Base-by-base conservation (phyloP, 2,329 filamentous ascomycete genomes). In the Stachybotrys chlorohalonatus region DNA sequence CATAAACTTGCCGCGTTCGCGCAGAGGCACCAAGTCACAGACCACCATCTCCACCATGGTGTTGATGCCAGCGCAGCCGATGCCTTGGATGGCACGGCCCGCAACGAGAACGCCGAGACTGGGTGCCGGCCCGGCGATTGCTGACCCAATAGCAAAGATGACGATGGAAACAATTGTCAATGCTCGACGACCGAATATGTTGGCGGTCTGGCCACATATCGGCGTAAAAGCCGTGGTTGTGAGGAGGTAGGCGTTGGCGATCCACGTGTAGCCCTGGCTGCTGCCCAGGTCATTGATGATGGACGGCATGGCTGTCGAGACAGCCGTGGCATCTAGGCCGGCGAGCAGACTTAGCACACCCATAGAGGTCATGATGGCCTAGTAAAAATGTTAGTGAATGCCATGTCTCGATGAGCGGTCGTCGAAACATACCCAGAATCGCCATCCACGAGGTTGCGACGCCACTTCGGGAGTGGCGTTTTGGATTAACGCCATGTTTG, bases 131-230 rank as follows among this genome's bases (percentile, higher is more conserved):
- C 79, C 81, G 47, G 69, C 73, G 3, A 85, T 68, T 0, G 73
- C 77, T 57, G 79, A 80, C 0, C 81, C 81, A 0, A 82, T 58
- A 2, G 69, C 70, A 60, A 83, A 83, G 5, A 81, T 59, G 7
- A 64, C 66, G 0, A 80, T 69, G 1, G 73, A 62, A 2, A 59
- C 50, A 4, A 81, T 65, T 8, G 70, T 66, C 1, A 70, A 63
- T 24, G 64, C 70, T 31, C 76, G 71, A 1, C 81, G 70, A 7
- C 82, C 80, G 51, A 77, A 80, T 3, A 82, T 70, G 55, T 81
- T 72, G 11, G 75, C 70, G 0, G 77, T 52, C 58, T 81, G 77
- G 1, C 76, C 77, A 56, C 73, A 75, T 0, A 66, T 56, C 0
- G 62, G 63, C 5, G 31, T 45, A 50, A 24, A 50, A 11, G 31